Conservation (phyloP, 2,329 filamentous ascomycete species). For the Cryphonectria carpinicola region DNA sequence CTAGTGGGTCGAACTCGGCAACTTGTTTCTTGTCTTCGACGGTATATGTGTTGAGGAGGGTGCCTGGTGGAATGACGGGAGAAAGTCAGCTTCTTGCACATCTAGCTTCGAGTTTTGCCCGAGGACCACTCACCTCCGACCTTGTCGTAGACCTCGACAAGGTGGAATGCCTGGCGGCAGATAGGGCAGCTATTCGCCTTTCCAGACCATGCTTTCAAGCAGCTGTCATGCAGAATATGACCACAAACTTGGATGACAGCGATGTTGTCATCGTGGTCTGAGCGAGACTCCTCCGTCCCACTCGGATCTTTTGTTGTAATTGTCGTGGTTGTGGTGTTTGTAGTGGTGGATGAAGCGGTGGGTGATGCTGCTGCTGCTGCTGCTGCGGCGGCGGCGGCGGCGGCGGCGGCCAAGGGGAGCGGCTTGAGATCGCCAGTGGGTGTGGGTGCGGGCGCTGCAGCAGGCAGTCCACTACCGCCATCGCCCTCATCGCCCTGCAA, state of each 20-base stretch:
- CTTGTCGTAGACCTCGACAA: slow-evolving; percentile 80
- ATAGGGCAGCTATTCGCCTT: slow-evolving; percentile 98
- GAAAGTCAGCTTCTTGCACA: slow-evolving; percentile 31
- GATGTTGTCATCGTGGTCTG: slow-evolving; percentile 48
- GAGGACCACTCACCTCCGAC: slow-evolving; percentile 69
- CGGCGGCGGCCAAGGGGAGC: slow-evolving; percentile 28
- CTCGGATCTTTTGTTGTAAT: slow-evolving; percentile 33
- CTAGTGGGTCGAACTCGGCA: slow-evolving; percentile 81
- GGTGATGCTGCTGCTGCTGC: slow-evolving; percentile 24
- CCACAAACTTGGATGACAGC: slow-evolving; percentile 75
- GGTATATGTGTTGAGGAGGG: slow-evolving; percentile 59
- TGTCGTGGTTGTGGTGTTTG: slow-evolving; percentile 30
- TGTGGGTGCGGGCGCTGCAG: slow-evolving; percentile 24
- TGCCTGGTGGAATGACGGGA: slow-evolving; percentile 48
- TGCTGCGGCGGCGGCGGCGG: too few relatives aligned
- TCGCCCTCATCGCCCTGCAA: slow-evolving; percentile 31
- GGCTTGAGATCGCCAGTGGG: slow-evolving; percentile 18
- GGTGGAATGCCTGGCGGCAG: slow-evolving; percentile 88
- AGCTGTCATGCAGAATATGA: slow-evolving; percentile 90
- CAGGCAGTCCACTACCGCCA: slow-evolving; percentile 30
- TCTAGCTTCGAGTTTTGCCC: neutral
- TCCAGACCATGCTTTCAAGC: slow-evolving; percentile 91
- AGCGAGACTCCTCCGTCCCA: slow-evolving; percentile 28
- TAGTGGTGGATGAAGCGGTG: slow-evolving; percentile 36
- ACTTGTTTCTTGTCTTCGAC: slow-evolving; percentile 88